These are phyloP conservation scores for Globisporangium cystogenes DNA, from an alignment of 352 stramenopile genomes.

Conservation along the genomic window DNA sequence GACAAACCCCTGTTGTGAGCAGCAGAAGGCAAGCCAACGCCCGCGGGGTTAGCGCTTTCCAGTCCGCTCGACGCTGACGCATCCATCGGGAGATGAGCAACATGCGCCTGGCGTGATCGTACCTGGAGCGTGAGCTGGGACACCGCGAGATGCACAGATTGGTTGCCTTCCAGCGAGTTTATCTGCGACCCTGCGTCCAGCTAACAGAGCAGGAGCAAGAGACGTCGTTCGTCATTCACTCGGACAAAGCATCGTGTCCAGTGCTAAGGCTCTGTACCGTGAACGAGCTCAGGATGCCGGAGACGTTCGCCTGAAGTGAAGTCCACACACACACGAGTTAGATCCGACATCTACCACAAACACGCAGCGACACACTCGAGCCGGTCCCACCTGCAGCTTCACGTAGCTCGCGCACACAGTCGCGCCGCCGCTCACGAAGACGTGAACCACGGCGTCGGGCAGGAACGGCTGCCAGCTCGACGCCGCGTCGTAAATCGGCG, in stretches of 20 bases:
- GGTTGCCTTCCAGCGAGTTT: constrained; percentile 29
- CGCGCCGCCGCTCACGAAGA: constrained; percentile 67
- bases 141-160: constrained; percentile 24
- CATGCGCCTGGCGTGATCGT: background rate
- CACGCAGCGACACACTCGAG: background rate
- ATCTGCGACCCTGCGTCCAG: constrained; percentile 49
- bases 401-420: constrained; percentile 52
- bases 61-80: too few species aligned
- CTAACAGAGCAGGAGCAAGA: constrained; percentile 6
- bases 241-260: too few species aligned
- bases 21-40: too few species aligned
- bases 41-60: background rate
- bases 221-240: background rate
- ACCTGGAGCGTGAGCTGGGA: constrained; percentile 48
- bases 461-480: constrained; percentile 44
- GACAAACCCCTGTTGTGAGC: constrained; percentile 31
- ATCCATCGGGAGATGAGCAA: background rate
- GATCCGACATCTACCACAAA: background rate
- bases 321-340: background rate
- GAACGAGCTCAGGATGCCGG: constrained; percentile 37
- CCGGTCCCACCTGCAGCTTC: constrained; percentile 33
- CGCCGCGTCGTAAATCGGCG: constrained; percentile 56
- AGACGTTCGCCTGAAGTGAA: constrained; percentile 25
- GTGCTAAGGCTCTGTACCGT: constrained; percentile 25
- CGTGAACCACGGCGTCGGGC: constrained; percentile 39